These are phyloP conservation scores for Paraconiothyrium brasiliense DNA, from an alignment of 2,329 filamentous ascomycete species.

Conservation along the genomic window DNA sequence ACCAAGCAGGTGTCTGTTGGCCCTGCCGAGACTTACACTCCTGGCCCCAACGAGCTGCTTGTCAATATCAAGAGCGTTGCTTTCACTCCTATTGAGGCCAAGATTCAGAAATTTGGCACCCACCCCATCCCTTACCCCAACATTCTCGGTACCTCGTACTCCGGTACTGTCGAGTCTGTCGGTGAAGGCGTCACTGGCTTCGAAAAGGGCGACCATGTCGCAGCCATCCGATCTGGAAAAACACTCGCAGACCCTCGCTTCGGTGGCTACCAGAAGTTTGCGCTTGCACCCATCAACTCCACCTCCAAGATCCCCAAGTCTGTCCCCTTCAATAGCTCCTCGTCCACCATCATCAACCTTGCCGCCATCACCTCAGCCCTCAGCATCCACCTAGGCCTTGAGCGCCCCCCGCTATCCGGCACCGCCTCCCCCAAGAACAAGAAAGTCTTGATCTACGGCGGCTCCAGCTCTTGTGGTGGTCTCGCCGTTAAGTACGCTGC, in stretches of 20 bases:
- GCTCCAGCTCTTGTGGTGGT: constrained; percentile 40
- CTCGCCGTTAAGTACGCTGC: constrained; percentile 38
- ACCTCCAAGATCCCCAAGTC: constrained; percentile 26
- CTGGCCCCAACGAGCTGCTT: constrained; percentile 25
- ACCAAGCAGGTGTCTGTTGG: constrained; percentile 13
- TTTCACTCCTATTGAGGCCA: constrained; percentile 38
- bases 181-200: constrained; percentile 39
- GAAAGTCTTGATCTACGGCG: constrained; percentile 48
- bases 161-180: constrained; percentile 40
- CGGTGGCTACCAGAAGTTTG: constrained; percentile 36
- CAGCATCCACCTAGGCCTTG: constrained; percentile 21
- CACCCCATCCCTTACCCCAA: constrained; percentile 33
- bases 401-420: constrained; percentile 12
- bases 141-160: constrained; percentile 36
- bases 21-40: constrained; percentile 19
- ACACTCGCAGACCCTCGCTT: constrained; percentile 22
- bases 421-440: constrained; percentile 18
- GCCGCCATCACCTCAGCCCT: constrained; percentile 27
- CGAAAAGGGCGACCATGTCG: constrained; percentile 43
- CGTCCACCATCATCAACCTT: constrained; percentile 29
- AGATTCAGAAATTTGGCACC: constrained; percentile 23
- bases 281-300: constrained; percentile 21
- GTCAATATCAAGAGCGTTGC: constrained; percentile 38
- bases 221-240: constrained; percentile 15
- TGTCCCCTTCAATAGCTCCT: constrained; percentile 26